phyloP scores from a whole-genome alignment of 441 rosid genomes.

The Dalechampia spathulata region DNA sequence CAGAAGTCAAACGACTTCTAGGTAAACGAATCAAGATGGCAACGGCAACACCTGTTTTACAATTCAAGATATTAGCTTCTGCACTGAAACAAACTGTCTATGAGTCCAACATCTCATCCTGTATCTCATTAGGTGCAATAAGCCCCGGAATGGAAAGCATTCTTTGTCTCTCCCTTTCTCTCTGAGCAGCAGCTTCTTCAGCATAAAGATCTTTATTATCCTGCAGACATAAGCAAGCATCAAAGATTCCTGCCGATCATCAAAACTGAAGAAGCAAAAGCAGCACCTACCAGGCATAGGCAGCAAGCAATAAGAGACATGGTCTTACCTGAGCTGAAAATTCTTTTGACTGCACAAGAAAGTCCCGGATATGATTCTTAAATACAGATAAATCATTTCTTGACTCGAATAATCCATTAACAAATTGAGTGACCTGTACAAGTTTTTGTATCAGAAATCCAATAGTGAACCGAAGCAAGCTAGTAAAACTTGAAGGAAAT shows the following conservation, averaged over 20 bases:
- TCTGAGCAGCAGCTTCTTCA: conserved; percentile 94
- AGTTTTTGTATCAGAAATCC: conserved; percentile 16
- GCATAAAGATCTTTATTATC: conserved; percentile 97
- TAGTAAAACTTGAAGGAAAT: conserved; percentile 5
- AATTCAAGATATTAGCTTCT: conserved; percentile 28
- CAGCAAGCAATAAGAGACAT: not conserved
- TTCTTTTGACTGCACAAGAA: conserved; percentile 89
- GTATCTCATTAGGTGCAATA: conserved; percentile 93
- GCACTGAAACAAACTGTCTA: conserved; percentile 25
- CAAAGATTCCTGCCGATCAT: not conserved
- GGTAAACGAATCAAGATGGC: conserved; percentile 17
- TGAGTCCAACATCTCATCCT: conserved; percentile 97
- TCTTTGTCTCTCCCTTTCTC: conserved; percentile 83
- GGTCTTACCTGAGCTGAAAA: conserved; percentile 74
- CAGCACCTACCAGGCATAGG: no score
- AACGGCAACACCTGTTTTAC: conserved; percentile 20
- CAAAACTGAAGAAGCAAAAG: no score
- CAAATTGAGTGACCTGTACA: conserved; percentile 82
- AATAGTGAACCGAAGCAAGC: not conserved
- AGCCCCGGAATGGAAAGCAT: conserved; percentile 98
- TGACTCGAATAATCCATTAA: conserved; percentile 77
- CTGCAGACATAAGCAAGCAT: conserved; percentile 30
- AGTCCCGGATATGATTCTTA: conserved; percentile 88
- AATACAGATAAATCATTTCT: conserved; percentile 72
- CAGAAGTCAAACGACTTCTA: conserved; percentile 18